A percentile compares a stretch with the other conserved stretches of the same genome.
Evolutionary conservation across 768 basidiomycete genomes (phyloP).

Genomic region (Trametes elegans): DNA sequence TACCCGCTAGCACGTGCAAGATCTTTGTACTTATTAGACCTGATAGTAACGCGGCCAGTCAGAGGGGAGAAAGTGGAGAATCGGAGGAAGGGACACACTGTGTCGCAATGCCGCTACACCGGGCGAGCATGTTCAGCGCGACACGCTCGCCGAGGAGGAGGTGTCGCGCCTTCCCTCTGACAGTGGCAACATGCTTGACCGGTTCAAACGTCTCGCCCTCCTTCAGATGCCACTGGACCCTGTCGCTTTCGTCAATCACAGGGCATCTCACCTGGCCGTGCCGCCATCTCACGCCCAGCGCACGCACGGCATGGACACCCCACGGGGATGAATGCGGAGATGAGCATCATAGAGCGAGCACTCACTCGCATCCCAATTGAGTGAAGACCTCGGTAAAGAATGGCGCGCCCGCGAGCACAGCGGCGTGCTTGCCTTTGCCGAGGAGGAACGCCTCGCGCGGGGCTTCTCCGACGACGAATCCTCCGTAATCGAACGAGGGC

Average conservation of each 20-base stretch:
- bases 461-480: constrained; percentile 93
- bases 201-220: constrained; percentile 85
- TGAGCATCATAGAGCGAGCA: constrained; percentile 19
- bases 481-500: constrained; percentile 95
- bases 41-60: constrained; percentile 31
- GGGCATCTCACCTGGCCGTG: neutral
- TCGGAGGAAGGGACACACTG: constrained; percentile 50
- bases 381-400: constrained; percentile 93
- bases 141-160: constrained; percentile 90
- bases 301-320: neutral
- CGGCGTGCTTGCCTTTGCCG: constrained; percentile 79
- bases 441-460: constrained; percentile 82
- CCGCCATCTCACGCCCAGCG: neutral
- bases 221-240: constrained; percentile 89
- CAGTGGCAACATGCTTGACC: constrained; percentile 84
- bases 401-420: constrained; percentile 89
- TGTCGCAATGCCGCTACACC: constrained; percentile 96
- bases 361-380: constrained; percentile 88
- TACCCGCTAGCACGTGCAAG: constrained; percentile 77
- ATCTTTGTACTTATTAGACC: constrained; percentile 81
- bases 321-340: neutral
- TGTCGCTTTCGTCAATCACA: constrained; percentile 29
- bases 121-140: constrained; percentile 87
- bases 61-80: neutral
- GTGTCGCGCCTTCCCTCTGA: constrained; percentile 83